Evolutionary conservation across 441 rosid species (phyloP).

Genomic region (Gossypium laxum): DNA sequence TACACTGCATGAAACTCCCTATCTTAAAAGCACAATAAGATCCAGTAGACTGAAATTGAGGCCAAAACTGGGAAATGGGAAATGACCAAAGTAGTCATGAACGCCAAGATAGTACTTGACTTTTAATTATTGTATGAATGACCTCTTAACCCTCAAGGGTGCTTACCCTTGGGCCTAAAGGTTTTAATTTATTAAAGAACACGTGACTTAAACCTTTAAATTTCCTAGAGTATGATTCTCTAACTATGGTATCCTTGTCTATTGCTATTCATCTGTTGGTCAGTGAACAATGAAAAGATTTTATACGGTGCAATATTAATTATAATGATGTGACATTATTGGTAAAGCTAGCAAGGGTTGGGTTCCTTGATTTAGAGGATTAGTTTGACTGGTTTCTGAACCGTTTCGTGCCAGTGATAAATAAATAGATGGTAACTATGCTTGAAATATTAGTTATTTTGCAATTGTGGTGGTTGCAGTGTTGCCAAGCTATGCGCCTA

Average conservation of each 20-base stretch:
- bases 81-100: background rate
- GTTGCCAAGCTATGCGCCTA: background rate
- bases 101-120: background rate
- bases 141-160: background rate
- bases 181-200: background rate
- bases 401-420: background rate
- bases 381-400: background rate
- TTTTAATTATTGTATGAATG: background rate
- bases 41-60: background rate
- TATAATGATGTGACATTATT: background rate
- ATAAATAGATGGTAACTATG: background rate
- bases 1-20: background rate
- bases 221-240: background rate
- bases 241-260: background rate
- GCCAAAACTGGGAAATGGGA: background rate
- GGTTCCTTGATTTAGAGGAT: background rate
- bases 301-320: background rate
- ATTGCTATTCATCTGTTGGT: background rate
- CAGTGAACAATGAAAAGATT: background rate
- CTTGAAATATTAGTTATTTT: background rate
- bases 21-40: background rate
- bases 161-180: background rate
- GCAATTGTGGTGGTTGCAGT: background rate
- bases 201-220: background rate
- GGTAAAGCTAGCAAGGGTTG: background rate